Evolutionary conservation across 139 green algal species (phyloP).

Genomic region (Astrephomene gubernaculifera): DNA sequence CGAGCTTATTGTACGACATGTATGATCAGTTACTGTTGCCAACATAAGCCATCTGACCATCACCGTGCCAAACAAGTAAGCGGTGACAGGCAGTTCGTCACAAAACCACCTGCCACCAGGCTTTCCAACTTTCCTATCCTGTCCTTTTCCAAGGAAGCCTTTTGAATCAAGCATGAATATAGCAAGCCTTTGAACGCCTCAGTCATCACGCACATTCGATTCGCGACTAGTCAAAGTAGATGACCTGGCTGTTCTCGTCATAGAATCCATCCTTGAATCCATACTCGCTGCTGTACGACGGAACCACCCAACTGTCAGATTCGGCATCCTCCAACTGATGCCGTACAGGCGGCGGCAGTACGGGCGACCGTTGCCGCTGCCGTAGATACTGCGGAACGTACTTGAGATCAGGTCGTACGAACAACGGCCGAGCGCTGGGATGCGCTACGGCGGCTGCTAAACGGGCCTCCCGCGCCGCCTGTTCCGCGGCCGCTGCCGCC

Average conservation of each 20-base stretch:
- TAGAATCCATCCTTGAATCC: conserved; percentile 42
- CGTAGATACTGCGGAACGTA: conserved; percentile 41
- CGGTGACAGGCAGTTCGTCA: too few species aligned
- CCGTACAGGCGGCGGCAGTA: background rate
- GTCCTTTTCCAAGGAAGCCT: too few species aligned
- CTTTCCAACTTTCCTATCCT: too few species aligned
- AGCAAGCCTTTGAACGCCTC: too few species aligned
- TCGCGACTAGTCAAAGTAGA: conserved; percentile 39
- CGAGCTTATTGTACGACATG: too few species aligned
- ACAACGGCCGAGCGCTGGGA: conserved; percentile 17
- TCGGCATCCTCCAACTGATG: background rate
- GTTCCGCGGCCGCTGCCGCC: background rate
- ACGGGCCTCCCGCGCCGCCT: conserved; percentile 9
- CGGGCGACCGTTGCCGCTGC: conserved; percentile 16
- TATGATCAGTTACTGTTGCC: too few species aligned
- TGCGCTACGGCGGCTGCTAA: background rate
- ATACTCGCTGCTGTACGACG: conserved; percentile 27
- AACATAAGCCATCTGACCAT: too few species aligned
- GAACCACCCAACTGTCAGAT: conserved; percentile 27
- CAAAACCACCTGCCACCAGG: too few species aligned
- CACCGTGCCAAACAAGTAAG: too few species aligned
- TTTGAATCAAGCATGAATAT: too few species aligned
- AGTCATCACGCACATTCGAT: too few species aligned
- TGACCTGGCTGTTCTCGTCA: conserved; percentile 37
- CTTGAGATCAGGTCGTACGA: conserved; percentile 15